Evolutionary conservation across 768 basidiomycete genomes (phyloP).

Genomic region (Kondoa subrosea): DNA sequence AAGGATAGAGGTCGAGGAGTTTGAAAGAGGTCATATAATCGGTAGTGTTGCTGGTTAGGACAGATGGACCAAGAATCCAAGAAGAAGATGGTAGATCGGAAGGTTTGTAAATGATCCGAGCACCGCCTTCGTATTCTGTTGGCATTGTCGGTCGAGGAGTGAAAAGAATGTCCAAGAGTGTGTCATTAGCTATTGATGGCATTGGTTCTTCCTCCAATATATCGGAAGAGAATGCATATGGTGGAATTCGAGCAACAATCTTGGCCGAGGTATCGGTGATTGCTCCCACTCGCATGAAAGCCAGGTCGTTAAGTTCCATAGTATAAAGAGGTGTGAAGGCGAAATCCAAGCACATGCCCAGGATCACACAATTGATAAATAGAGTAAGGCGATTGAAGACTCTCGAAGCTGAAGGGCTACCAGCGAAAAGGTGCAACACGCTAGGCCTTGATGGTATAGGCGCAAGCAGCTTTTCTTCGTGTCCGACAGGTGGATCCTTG

Average conservation of each 20-base stretch:
- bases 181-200: too few relatives aligned
- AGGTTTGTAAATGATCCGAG: constrained; percentile 17
- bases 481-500: too few relatives aligned
- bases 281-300: constrained; percentile 54
- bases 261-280: constrained; percentile 50
- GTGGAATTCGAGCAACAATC: constrained; percentile 47
- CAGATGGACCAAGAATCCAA: constrained; percentile 22
- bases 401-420: constrained; percentile 12
- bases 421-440: constrained; percentile 12
- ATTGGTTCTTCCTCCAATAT: not conserved
- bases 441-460: constrained; percentile 9
- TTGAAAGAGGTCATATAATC: constrained; percentile 33
- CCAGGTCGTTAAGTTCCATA: constrained; percentile 39
- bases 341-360: constrained; percentile 39
- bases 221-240: constrained; percentile 12
- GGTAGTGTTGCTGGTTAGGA: constrained; percentile 13
- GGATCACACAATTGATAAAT: constrained; percentile 36
- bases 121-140: constrained; percentile 21
- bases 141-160: too few relatives aligned
- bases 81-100: constrained; percentile 23
- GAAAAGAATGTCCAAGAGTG: too few relatives aligned
- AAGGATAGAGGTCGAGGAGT: constrained; percentile 49
- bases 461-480: too few relatives aligned
- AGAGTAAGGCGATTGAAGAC: constrained; percentile 25
- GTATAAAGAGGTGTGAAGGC: constrained; percentile 43